These are phyloP conservation scores for Phialemoniopsis sp. DNA, from an alignment of 2,329 filamentous ascomycete genomes.

Conservation along the genomic window DNA sequence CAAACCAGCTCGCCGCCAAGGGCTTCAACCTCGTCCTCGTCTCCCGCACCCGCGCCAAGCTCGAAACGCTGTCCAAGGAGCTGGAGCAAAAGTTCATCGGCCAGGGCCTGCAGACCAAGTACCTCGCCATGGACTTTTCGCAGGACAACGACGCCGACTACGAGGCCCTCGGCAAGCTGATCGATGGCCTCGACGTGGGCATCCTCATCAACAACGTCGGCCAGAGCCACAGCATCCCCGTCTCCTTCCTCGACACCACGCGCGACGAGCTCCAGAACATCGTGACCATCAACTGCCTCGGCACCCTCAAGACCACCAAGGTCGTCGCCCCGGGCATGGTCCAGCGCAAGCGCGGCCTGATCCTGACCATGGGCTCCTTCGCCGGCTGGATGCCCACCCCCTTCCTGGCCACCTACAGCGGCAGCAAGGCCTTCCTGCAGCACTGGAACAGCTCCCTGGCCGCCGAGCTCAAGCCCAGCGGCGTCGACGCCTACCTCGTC, in stretches of 20 bases:
- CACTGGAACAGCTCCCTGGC: constrained; percentile 89
- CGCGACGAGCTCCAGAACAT: constrained; percentile 82
- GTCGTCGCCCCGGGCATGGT: constrained; percentile 82
- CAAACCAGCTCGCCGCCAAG: constrained; percentile 80
- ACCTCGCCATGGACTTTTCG: constrained; percentile 87
- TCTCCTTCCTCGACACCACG: constrained; percentile 77
- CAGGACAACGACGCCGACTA: constrained; percentile 78
- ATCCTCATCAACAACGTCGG: constrained; percentile 97
- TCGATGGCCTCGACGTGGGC: constrained; percentile 73
- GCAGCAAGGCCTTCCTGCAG: constrained; percentile 96
- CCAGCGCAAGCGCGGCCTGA: constrained; percentile 77
- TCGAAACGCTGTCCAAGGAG: constrained; percentile 71
- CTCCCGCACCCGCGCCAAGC: constrained; percentile 91
- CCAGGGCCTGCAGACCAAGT: constrained; percentile 64
- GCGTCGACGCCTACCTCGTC: constrained; percentile 86
- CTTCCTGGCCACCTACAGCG: constrained; percentile 91
- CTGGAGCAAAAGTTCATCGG: constrained; percentile 66
- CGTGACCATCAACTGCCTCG: constrained; percentile 91
- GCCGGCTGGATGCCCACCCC: constrained; percentile 90
- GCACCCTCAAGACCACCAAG: constrained; percentile 84
- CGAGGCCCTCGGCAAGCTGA: constrained; percentile 61
- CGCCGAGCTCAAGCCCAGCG: constrained; percentile 73
- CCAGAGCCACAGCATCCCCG: constrained; percentile 88
- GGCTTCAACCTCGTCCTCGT: constrained; percentile 95
- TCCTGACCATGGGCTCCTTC: constrained; percentile 97